These are phyloP conservation scores for Calonectria fujianensis DNA, from an alignment of 2,329 filamentous ascomycete genomes.

Conservation along the genomic window DNA sequence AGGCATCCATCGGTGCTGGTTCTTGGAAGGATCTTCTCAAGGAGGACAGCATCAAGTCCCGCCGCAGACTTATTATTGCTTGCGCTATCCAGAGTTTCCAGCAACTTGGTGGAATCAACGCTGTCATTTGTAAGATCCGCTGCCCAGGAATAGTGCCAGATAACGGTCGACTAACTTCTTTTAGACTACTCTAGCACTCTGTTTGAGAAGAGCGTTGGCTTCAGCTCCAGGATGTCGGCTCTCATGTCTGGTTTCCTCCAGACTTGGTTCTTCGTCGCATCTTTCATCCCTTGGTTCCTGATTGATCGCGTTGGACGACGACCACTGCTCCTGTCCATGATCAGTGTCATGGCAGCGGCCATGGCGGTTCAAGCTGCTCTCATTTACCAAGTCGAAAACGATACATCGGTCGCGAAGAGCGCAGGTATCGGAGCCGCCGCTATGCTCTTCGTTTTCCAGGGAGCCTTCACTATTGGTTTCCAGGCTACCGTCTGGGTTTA, in stretches of 20 bases:
- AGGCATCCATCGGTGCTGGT: slow-evolving; percentile 56
- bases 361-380: slow-evolving; percentile 64
- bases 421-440: slow-evolving; percentile 63
- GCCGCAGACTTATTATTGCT: slow-evolving; percentile 57
- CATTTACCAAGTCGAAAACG: slow-evolving; percentile 63
- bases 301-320: slow-evolving; percentile 48
- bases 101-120: slow-evolving; percentile 70
- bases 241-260: slow-evolving; percentile 72
- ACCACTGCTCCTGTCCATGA: slow-evolving; percentile 60
- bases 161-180: background rate
- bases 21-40: slow-evolving; percentile 58
- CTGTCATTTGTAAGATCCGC: slow-evolving; percentile 63
- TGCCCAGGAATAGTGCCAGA: background rate
- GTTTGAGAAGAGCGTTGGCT: slow-evolving; percentile 66
- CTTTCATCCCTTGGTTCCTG: slow-evolving; percentile 60
- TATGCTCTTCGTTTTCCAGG: slow-evolving; percentile 65
- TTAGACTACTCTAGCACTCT: slow-evolving; percentile 67
- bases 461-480: slow-evolving; percentile 63
- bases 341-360: slow-evolving; percentile 62
- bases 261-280: slow-evolving; percentile 65
- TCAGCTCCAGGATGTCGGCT: slow-evolving; percentile 65
- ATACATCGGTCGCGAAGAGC: slow-evolving; percentile 56
- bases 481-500: slow-evolving; percentile 61
- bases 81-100: slow-evolving; percentile 61
- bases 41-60: slow-evolving; percentile 59